Conservation (phyloP, 306 rosid genomes). For the Quercus gilva region DNA sequence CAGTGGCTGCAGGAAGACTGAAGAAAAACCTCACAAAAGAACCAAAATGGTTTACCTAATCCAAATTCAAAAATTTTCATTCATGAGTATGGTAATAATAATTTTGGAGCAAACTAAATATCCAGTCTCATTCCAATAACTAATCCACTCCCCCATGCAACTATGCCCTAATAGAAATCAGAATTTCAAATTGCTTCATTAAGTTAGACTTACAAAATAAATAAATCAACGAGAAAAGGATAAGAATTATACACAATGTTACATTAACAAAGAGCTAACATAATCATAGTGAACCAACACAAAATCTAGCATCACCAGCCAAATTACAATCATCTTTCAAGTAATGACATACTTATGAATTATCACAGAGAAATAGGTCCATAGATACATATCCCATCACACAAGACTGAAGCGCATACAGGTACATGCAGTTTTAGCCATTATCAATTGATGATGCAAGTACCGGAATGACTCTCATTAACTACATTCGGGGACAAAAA, state of each 20-base stretch:
- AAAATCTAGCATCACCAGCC: background rate
- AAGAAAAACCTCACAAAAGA: slow-evolving; percentile 91
- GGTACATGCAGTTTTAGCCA: background rate
- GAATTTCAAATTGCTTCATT: slow-evolving; percentile 2
- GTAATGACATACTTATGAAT: background rate
- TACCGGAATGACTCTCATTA: background rate
- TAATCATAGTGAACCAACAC: background rate
- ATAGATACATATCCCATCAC: background rate
- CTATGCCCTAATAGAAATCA: background rate
- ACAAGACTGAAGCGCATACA: background rate
- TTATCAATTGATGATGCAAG: background rate
- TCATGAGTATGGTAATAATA: slow-evolving; percentile 24
- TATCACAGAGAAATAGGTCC: background rate
- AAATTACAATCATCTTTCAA: background rate
- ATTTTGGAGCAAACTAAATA: background rate
- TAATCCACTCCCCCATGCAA: slow-evolving; percentile 15
- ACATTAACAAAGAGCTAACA: background rate
- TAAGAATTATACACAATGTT: background rate
- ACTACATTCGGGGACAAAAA: background rate
- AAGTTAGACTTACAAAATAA: slow-evolving; percentile 3
- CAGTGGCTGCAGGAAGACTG: slow-evolving; percentile 82
- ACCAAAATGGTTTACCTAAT: slow-evolving; percentile 91
- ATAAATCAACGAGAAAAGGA: background rate
- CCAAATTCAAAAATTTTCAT: slow-evolving; percentile 17
- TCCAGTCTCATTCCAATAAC: slow-evolving; percentile 4